Evolutionary conservation across 768 basidiomycete genomes (phyloP).

Genomic region (Boletus sp.): DNA sequence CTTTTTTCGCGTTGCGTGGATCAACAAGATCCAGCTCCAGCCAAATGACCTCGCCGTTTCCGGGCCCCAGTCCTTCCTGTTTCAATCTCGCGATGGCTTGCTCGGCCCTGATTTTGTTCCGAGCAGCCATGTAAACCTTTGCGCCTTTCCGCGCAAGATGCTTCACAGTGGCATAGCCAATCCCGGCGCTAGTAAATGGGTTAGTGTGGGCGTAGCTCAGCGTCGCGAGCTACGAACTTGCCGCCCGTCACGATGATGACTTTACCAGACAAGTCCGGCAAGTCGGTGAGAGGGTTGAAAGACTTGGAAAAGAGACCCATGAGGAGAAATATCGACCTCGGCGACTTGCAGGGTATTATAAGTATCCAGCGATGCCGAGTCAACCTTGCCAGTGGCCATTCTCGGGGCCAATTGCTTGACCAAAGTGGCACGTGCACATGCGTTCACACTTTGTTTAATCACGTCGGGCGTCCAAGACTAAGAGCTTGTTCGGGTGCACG

Average conservation of each 20-base stretch:
- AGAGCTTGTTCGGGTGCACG: too few species aligned
- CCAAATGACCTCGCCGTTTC: constrained; percentile 48
- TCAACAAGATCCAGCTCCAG: constrained; percentile 52
- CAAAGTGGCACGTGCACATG: too few species aligned
- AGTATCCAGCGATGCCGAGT: too few species aligned
- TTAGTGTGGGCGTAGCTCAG: too few species aligned
- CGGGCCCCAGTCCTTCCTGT: constrained; percentile 41
- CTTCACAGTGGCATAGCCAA: constrained; percentile 51
- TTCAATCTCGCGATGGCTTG: constrained; percentile 47
- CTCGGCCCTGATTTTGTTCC: constrained; percentile 44
- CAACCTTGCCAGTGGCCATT: too few species aligned
- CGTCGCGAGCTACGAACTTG: constrained; percentile 37
- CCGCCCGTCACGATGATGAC: constrained; percentile 59
- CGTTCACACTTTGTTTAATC: too few species aligned
- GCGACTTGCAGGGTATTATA: too few species aligned
- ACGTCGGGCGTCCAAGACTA: too few species aligned
- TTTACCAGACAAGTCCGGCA: constrained; percentile 36
- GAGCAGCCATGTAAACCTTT: constrained; percentile 58
- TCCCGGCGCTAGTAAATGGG: constrained; percentile 38
- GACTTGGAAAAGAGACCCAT: constrained; percentile 25
- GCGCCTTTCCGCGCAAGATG: constrained; percentile 53
- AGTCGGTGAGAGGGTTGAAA: constrained; percentile 39
- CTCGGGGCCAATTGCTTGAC: too few species aligned
- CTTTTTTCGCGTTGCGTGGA: constrained; percentile 44
- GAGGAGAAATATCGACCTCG: too few species aligned